Evolutionary conservation across 163 green algal species (phyloP).

Genomic region (Volvox carteri): DNA sequence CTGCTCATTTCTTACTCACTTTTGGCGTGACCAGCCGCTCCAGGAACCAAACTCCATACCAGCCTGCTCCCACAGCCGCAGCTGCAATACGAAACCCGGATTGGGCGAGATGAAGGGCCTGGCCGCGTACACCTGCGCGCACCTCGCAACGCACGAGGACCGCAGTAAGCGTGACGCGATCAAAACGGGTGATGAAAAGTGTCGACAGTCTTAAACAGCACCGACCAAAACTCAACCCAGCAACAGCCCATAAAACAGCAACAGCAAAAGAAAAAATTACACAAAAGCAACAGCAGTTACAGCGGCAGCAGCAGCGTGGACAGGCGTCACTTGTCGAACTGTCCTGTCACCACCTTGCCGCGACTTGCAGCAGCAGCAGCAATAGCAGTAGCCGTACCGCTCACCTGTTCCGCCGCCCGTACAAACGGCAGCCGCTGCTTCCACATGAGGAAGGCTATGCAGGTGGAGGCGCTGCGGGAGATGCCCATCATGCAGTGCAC

Average conservation of each 20-base stretch:
- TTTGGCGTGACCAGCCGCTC: conserved; percentile 1
- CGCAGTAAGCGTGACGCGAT: neutral
- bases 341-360: too few species aligned
- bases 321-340: too few species aligned
- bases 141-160: neutral
- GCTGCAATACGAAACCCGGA: conserved; percentile 50
- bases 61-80: conserved; percentile 13
- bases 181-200: neutral
- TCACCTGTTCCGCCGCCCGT: conserved; percentile 24
- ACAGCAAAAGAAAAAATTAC: neutral
- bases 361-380: neutral
- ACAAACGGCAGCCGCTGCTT: conserved; percentile 47
- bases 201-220: neutral
- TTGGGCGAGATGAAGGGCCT: conserved; percentile 49
- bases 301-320: neutral
- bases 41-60: conserved; percentile 36
- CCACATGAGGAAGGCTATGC: conserved; percentile 71
- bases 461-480: conserved; percentile 61
- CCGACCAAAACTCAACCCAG: too few species aligned
- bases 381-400: neutral
- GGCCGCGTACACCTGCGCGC: conserved; percentile 35
- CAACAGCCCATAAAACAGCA: neutral
- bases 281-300: neutral
- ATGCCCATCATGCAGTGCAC: conserved; percentile 71
- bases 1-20: neutral